Base-by-base conservation (phyloP, 2,329 filamentous ascomycete species). In the Elsinoe perseae region DNA sequence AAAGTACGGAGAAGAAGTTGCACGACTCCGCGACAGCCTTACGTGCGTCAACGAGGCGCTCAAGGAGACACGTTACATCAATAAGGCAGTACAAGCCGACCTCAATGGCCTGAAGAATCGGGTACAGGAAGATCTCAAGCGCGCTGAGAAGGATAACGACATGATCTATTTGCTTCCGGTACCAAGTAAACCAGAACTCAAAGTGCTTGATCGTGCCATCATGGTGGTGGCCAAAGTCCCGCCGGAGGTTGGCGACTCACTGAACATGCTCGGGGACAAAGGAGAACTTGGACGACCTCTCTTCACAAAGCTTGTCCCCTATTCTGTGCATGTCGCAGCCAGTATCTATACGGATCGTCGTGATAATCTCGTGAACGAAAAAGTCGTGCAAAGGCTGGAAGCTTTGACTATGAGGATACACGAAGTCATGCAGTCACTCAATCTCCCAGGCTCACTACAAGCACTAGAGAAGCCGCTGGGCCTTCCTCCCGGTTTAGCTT, bases 81-180 rank as follows among this genome's bases (percentile, higher is more conserved):
- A 85, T 70, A 90, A 89, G 64, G 77, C 81, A 0, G 89, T 98
- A 0, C 74, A 88, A 2, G 85, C 85, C 1, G 93, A 97, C 68
- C 73, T 98, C 25, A 86, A 89, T 56, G 86, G 84, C 0, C 72
- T 98, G 57, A 95, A 95, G 73, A 85, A 78, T 58, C 84, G 86
- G 59, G 86, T 95, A 0, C 80, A 86, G 30, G 91, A 95, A 63
- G 90, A 96, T 62, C 66, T 98, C 62, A 95, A 95, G 72, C 79
- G 92, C 46, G 91, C 92, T 0, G 92, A 97, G 69, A 95, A 89
- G 69, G 93, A 98, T 67, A 98, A 98, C 62, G 92, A 98, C 68
- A 78, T 95, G 64, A 96, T 98, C 14, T 98, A 96, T 68, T 75
- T 97, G 2, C 81, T 87, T 53, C 80, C 86, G 1, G 89, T 97